These are phyloP conservation scores for Cytospora chrysosperma DNA, from an alignment of 2,329 filamentous ascomycete species.

Conservation along the genomic window DNA sequence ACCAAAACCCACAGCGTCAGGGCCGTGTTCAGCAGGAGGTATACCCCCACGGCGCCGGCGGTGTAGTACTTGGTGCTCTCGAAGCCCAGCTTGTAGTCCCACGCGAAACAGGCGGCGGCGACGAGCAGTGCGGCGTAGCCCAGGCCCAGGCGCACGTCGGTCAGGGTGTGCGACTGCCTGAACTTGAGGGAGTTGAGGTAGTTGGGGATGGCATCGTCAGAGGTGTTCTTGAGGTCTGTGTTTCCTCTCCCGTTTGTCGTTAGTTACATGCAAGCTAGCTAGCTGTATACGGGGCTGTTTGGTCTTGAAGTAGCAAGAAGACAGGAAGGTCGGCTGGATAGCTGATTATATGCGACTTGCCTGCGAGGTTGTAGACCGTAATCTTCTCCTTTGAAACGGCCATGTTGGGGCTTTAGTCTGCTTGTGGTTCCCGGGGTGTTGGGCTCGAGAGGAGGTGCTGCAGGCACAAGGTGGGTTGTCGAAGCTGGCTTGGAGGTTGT, in stretches of 20 bases:
- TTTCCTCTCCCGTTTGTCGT: not conserved
- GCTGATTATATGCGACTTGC: constrained; percentile 39
- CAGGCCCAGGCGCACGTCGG: constrained; percentile 78
- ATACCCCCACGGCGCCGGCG: constrained; percentile 72
- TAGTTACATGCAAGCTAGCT: constrained; percentile 16
- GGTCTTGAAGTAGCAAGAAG: constrained; percentile 6
- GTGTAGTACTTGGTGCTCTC: constrained; percentile 82
- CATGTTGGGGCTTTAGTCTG: constrained; percentile 34
- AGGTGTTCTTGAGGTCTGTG: constrained; percentile 91
- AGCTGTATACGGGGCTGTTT: constrained; percentile 22
- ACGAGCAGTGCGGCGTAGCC: constrained; percentile 82
- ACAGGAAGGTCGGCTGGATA: constrained; percentile 7
- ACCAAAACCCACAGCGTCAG: constrained; percentile 83
- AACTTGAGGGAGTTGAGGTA: constrained; percentile 90
- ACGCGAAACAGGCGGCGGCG: constrained; percentile 79
- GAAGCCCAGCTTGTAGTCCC: constrained; percentile 91
- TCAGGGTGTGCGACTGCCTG: constrained; percentile 74
- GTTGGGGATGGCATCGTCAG: constrained; percentile 89
- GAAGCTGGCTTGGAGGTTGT: not conserved
- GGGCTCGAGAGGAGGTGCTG: too few relatives aligned
- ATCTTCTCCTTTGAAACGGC: constrained; percentile 54
- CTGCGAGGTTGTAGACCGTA: constrained; percentile 65
- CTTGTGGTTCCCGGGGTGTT: not conserved
- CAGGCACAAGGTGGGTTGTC: not conserved
- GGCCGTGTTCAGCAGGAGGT: constrained; percentile 73